A percentile compares a stretch with the other conserved stretches of the same genome.
These are phyloP conservation scores for Pseudogymnoascus sp. DNA, from an alignment of 2,329 filamentous ascomycete genomes.

Conservation along the genomic window DNA sequence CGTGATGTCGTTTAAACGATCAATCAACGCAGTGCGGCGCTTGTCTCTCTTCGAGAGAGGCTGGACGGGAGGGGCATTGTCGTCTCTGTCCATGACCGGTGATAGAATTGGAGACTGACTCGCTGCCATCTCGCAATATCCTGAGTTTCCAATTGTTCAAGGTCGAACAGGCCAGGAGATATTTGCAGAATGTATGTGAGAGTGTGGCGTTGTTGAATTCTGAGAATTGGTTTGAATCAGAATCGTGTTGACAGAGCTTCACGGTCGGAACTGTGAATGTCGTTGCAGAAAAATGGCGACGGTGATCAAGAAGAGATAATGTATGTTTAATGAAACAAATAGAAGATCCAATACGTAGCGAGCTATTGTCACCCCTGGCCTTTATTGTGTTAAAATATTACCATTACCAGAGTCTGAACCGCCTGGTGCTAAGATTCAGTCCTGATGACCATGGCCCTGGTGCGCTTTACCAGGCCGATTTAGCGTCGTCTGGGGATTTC, in stretches of 20 bases:
- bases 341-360: conserved; percentile 1
- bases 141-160: not conserved
- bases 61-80: conserved; percentile 8
- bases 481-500: conserved; percentile 2
- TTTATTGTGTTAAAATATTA: not conserved
- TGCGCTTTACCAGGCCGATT: not conserved
- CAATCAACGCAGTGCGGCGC: conserved; percentile 71
- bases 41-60: conserved; percentile 75
- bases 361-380: conserved; percentile 1
- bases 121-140: not conserved
- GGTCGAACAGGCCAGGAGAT: not conserved
- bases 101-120: conserved; percentile 1
- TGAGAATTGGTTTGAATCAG: not conserved
- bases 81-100: conserved; percentile 2
- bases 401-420: not conserved
- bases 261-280: not conserved
- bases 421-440: conserved; percentile 5
- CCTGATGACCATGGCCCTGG: conserved; percentile 6
- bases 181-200: not conserved
- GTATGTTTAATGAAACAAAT: not conserved
- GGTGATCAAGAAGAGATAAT: not conserved
- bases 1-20: conserved; percentile 68
- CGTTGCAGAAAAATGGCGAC: not conserved
- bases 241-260: conserved; percentile 6
- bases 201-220: not conserved